Conservation (phyloP, 2,329 filamentous ascomycete species). For the Ilyonectria mors-panacis region DNA sequence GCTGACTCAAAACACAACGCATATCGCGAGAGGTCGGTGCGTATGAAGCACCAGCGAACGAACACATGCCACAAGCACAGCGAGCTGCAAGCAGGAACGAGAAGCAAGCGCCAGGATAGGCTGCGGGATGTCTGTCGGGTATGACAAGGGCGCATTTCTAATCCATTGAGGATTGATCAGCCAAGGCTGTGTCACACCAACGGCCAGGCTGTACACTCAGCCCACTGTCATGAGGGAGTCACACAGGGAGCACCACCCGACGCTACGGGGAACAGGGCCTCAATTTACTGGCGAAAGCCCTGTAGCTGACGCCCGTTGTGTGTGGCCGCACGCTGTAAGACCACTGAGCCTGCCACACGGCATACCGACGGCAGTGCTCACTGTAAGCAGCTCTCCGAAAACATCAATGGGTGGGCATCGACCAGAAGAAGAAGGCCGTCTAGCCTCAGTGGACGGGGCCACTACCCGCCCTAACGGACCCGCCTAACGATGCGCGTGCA, state of each 20-base stretch:
- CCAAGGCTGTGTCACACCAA: neutral
- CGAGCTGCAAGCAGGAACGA: neutral
- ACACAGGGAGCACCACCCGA: too few species aligned
- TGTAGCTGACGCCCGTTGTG: neutral
- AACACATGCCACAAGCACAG: slow-evolving; percentile 15
- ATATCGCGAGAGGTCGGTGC: slow-evolving; percentile 9
- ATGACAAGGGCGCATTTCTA: neutral
- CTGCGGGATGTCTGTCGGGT: neutral
- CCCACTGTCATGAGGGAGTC: neutral
- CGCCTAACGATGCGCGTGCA: slow-evolving; percentile 4
- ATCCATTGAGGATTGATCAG: neutral
- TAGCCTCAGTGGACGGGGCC: neutral
- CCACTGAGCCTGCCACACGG: neutral
- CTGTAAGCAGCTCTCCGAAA: neutral
- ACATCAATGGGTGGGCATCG: neutral
- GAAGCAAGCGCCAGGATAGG: neutral
- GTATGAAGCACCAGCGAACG: slow-evolving; percentile 7
- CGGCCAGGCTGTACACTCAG: neutral
- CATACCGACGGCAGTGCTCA: neutral
- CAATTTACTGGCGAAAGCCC: neutral
- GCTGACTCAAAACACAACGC: neutral
- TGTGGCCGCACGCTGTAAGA: neutral
- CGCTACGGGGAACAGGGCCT: neutral
- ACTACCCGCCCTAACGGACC: neutral
- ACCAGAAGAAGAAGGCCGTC: neutral